phyloP scores from a whole-genome alignment of 352 stramenopile species.

The Pythium aquatile region DNA sequence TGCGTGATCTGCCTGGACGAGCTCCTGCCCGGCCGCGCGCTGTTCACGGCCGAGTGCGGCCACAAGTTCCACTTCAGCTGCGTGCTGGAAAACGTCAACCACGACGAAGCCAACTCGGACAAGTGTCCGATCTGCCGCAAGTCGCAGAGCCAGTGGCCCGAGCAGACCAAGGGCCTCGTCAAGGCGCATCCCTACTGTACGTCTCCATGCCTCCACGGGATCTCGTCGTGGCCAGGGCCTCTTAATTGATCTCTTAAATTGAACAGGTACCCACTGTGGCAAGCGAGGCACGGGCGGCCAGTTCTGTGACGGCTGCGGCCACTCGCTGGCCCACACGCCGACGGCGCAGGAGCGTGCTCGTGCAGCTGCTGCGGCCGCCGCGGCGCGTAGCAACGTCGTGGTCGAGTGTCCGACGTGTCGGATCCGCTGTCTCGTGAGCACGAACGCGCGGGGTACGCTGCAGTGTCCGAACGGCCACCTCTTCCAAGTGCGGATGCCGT shows the following conservation, averaged over 20 bases:
- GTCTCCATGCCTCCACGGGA: constrained; percentile 7
- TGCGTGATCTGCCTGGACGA: constrained; percentile 87
- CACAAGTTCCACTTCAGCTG: constrained; percentile 88
- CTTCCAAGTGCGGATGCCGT: constrained; percentile 42
- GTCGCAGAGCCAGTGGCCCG: constrained; percentile 78
- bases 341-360: constrained; percentile 39
- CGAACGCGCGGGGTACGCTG: constrained; percentile 37
- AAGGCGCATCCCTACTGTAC: constrained; percentile 84
- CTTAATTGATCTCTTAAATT: not conserved
- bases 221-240: no score
- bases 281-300: constrained; percentile 40
- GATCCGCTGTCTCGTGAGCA: constrained; percentile 44
- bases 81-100: constrained; percentile 86
- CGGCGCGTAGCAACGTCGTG: constrained; percentile 39
- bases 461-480: constrained; percentile 48
- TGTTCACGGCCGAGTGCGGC: constrained; percentile 85
- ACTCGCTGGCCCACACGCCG: constrained; percentile 44
- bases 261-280: constrained; percentile 37
- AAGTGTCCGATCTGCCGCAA: constrained; percentile 89
- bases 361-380: constrained; percentile 22
- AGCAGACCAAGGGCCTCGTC: constrained; percentile 81
- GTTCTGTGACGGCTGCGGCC: constrained; percentile 40
- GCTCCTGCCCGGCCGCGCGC: constrained; percentile 51
- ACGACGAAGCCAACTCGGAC: constrained; percentile 86
- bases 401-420: constrained; percentile 45